These are phyloP conservation scores for Botrytis pseudocinerea DNA, from an alignment of 2,329 filamentous ascomycete genomes.

Conservation along the genomic window DNA sequence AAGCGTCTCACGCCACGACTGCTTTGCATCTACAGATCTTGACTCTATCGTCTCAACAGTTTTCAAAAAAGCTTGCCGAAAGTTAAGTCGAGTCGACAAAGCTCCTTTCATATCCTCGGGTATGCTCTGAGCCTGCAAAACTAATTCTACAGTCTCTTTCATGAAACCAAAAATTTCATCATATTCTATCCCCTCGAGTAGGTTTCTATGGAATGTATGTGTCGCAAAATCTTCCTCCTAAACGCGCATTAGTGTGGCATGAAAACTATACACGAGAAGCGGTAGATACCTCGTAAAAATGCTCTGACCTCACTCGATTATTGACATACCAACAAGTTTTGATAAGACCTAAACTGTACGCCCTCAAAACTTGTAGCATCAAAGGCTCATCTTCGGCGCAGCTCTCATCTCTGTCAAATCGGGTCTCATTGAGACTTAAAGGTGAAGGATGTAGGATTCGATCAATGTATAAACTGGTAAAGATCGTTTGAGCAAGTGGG, in stretches of 20 bases:
- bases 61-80: conserved; percentile 65
- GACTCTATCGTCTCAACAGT: conserved; percentile 49
- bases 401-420: conserved; percentile 34
- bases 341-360: conserved; percentile 82
- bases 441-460: conserved; percentile 73
- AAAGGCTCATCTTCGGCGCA: conserved; percentile 47
- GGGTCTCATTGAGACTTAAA: conserved; percentile 51
- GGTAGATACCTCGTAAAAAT: conserved; percentile 77
- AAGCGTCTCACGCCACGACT: conserved; percentile 46
- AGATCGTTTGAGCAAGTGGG: conserved; percentile 88
- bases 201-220: conserved; percentile 79
- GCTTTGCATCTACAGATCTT: conserved; percentile 48
- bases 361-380: conserved; percentile 66
- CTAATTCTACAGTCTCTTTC: conserved; percentile 39
- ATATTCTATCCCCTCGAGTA: conserved; percentile 65
- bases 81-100: conserved; percentile 63
- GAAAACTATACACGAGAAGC: not conserved
- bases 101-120: conserved; percentile 50
- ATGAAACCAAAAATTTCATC: conserved; percentile 41
- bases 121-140: conserved; percentile 32
- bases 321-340: conserved; percentile 83
- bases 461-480: conserved; percentile 90
- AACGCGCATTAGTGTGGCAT: conserved; percentile 8
- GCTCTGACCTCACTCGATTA: conserved; percentile 73
- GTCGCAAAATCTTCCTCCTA: conserved; percentile 96